Evolutionary conservation across 805 yeast genomes (phyloP).

Genomic region (Kodamaea laetipori): DNA sequence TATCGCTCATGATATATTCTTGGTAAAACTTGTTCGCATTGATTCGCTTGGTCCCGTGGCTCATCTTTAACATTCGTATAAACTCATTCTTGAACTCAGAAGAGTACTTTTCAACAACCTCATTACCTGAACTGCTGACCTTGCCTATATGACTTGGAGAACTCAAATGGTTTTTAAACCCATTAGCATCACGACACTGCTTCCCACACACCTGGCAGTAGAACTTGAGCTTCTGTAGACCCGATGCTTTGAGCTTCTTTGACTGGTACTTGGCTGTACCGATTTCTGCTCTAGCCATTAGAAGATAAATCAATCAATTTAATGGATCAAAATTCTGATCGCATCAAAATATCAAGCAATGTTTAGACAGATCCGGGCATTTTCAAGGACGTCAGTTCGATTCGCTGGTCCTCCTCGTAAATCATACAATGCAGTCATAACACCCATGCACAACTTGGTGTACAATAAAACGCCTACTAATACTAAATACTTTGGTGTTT

Average conservation of each 20-base stretch:
- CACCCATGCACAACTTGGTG: constrained; percentile 30
- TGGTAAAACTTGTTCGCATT: constrained; percentile 87
- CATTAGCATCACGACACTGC: constrained; percentile 96
- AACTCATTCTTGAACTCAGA: constrained; percentile 64
- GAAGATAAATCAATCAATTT: too few species aligned
- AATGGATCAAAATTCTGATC: background rate
- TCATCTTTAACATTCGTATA: constrained; percentile 55
- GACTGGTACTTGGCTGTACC: constrained; percentile 65
- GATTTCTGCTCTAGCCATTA: constrained; percentile 38
- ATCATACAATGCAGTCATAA: constrained; percentile 28
- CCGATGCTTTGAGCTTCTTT: constrained; percentile 76
- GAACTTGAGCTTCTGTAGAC: constrained; percentile 81
- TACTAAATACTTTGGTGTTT: constrained; percentile 31
- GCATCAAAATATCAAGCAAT: background rate
- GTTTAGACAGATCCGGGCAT: constrained; percentile 2
- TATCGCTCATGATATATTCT: constrained; percentile 74
- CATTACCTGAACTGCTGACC: constrained; percentile 43
- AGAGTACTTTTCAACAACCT: constrained; percentile 61
- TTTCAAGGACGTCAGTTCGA: constrained; percentile 9
- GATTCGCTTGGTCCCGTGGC: constrained; percentile 80
- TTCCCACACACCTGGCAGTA: constrained; percentile 91
- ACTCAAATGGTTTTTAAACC: constrained; percentile 84
- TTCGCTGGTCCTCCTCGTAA: constrained; percentile 33
- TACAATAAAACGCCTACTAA: constrained; percentile 26
- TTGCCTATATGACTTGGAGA: constrained; percentile 76